Base-by-base conservation (phyloP, 108 stramenopile species). In the Nitzschia palea region DNA sequence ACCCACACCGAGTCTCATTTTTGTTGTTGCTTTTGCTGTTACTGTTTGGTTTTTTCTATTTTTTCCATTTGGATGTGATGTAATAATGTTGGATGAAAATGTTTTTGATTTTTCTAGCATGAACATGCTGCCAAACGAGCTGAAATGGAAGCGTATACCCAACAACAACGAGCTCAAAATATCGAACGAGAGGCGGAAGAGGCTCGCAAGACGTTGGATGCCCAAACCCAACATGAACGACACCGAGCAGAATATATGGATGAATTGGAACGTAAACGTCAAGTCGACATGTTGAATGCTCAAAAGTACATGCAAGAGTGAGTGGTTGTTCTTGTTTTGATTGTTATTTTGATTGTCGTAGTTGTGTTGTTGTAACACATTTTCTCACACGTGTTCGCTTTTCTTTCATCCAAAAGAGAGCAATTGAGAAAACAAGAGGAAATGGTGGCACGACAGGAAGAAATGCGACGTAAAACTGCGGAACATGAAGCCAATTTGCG, bases 361-460 rank as follows among this genome's bases (percentile, higher is more conserved):
- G 12, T 6, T 18, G n/a, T 20, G 50, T 26, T 44, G 10, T 10
- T 5, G 4, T 10, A 25, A 17, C 20, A 44, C 4, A 5, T 44
- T 43, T 61, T 20, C 12, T 10, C 26, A n/a, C 42, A n/a, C n/a
- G n/a, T n/a, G n/a, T n/a, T n/a, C n/a, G n/a, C n/a, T n/a, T n/a
- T n/a, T n/a, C n/a, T n/a, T n/a, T n/a, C n/a, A n/a, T n/a, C n/a
- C n/a, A n/a, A 55, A 65, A 91, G 90, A 55, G 96, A 97, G 65
- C 95, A 96, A 79, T 81, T 96, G 42, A 90, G 91, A 73, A 97
- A 96, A 69, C 94, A 96, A 69, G 97, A 98, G 76, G 98, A 97
- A 87, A 90, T 91, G 83, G 89, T 95, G 14, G 85, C 81, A 67
- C 89, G 95, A 62, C 95, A 96, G 69, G 98, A 98, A 78, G 94